Conservation (phyloP, 139 green algal genomes). For the Tetradesmus obliquus region DNA sequence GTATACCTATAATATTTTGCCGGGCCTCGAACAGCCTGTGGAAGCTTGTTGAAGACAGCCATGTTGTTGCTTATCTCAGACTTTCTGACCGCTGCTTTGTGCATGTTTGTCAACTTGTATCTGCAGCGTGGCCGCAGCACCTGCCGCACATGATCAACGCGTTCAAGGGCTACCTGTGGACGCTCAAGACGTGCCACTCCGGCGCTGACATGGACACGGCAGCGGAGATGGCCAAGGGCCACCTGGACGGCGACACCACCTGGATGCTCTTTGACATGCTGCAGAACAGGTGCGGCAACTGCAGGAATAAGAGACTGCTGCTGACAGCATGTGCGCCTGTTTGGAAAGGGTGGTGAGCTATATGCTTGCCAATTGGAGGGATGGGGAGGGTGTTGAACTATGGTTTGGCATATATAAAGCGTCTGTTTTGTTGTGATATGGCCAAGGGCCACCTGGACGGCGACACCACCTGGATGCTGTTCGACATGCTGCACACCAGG, state of each 20-base stretch:
- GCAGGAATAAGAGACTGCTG: not conserved
- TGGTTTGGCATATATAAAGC: constrained; percentile 72
- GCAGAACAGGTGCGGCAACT: constrained; percentile 13
- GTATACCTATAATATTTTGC: too few relatives aligned
- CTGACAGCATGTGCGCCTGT: too few relatives aligned
- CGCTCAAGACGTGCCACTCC: constrained; percentile 84
- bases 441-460: constrained; percentile 73
- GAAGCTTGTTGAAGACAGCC: too few relatives aligned
- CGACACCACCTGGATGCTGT: constrained; percentile 54
- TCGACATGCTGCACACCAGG: constrained; percentile 19
- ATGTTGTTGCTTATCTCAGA: too few relatives aligned
- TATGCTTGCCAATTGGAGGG: too few relatives aligned
- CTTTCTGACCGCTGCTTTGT: not conserved
- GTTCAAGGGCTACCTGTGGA: constrained; percentile 91
- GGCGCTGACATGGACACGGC: constrained; percentile 89
- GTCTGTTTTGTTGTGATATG: constrained; percentile 66
- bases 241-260: constrained; percentile 70
- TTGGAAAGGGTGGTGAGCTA: too few relatives aligned
- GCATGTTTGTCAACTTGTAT: not conserved
- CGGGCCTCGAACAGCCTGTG: too few relatives aligned
- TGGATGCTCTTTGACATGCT: constrained; percentile 47
- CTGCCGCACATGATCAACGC: constrained; percentile 89
- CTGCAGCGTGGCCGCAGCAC: constrained; percentile 74
- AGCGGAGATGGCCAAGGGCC: constrained; percentile 78
- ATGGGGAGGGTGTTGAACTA: too few relatives aligned